Base-by-base conservation (phyloP, 2,329 filamentous ascomycete species). In the Neocucurbitaria cava region DNA sequence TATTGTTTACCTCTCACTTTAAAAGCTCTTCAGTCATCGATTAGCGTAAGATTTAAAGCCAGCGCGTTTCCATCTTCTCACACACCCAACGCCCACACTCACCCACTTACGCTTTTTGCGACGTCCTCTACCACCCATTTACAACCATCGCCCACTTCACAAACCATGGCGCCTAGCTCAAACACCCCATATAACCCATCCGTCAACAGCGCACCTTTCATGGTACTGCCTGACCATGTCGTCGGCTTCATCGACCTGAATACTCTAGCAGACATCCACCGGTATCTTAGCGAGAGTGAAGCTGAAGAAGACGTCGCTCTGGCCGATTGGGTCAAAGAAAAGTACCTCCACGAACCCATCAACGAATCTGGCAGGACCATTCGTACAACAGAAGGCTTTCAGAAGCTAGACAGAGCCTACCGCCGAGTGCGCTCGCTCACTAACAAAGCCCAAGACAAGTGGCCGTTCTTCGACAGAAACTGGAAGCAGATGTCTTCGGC, bases 391-490 rank as follows among this genome's bases (percentile, higher is more conserved):
- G 61, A 69, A 46, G 64, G 58, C 24, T 71, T 69, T 46, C 35
- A 42, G 28, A 59, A 66, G 18, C 51, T 73, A 3, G 61, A 70
- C 26, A 55, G 54, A n/a, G 70, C 70, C 13, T 73, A 68, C 41
- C 63, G 65, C 38, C 64, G 70, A 30, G 68, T 67, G 20, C 64
- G 65, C 13, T 50, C 54, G 17, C 64, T 72, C 26, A 72, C 69
- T 15, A 66, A 64, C n/a, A 65, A 64, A 43, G 59, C 65, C 23
- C 65, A 68, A 56, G 68, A 72, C 31, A 68, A 71, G 49, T 73
- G 69, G 69, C 70, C 70, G 20, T 72, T 73, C 39, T 68, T 68
- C 40, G 59, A 68, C 30, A 46, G 45, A 10, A 58, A 55, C 26
- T 65, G 61, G 60, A 71, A 68, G 42, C 46, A 54, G 21, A 64